phyloP scores from a whole-genome alignment of 2,329 filamentous ascomycete genomes.

The Cercospora sp. region DNA sequence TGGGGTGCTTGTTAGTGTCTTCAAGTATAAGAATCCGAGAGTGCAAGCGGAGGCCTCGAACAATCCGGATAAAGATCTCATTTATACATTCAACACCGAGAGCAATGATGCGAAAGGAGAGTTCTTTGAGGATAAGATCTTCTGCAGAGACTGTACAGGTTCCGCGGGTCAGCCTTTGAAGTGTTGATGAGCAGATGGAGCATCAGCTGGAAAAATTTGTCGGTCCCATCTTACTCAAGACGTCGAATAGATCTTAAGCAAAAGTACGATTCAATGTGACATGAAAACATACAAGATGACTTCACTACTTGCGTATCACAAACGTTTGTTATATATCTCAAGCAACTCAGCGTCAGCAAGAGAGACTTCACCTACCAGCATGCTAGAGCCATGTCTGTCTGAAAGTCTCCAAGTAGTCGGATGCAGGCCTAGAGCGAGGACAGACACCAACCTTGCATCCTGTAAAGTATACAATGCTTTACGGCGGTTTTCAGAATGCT shows the following conservation, averaged over 20 bases:
- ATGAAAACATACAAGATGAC: background rate
- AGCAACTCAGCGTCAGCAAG: background rate
- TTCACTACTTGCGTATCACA: background rate
- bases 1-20: conserved; percentile 15
- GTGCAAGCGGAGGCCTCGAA: conserved; percentile 8
- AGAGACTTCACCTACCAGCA: background rate
- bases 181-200: conserved; percentile 7
- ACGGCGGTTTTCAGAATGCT: too few relatives aligned
- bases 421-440: background rate
- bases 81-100: conserved; percentile 16
- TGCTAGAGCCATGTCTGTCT: background rate
- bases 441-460: background rate
- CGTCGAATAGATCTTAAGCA: background rate
- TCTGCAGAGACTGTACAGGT: conserved; percentile 16
- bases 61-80: conserved; percentile 16
- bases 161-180: conserved; percentile 13
- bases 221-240: too few relatives aligned
- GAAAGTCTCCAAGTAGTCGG: background rate
- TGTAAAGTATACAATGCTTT: background rate
- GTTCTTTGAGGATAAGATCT: conserved; percentile 20
- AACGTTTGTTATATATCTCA: background rate
- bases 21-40: conserved; percentile 21
- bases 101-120: conserved; percentile 16
- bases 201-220: background rate
- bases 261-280: background rate